phyloP scores from a whole-genome alignment of 2,329 filamentous ascomycete species.

The Apiospora marii region DNA sequence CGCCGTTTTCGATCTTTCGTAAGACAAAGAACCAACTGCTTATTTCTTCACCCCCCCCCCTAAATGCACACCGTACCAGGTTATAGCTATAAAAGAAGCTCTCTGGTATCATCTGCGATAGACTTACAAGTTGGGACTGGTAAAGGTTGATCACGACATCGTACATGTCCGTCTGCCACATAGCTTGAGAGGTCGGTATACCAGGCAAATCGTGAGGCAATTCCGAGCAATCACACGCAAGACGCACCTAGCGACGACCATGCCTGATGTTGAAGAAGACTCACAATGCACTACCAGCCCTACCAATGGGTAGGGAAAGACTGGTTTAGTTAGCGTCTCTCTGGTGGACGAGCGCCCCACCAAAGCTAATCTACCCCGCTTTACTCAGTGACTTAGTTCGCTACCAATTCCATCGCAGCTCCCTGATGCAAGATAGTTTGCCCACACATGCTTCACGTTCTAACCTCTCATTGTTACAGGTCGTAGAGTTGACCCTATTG shows the following conservation, averaged over 20 bases:
- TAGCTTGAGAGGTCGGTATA: not conserved
- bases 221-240: not conserved
- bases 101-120: not conserved
- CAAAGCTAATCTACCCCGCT: not conserved
- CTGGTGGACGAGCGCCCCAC: not conserved
- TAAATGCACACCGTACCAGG: not conserved
- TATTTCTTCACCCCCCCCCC: not conserved
- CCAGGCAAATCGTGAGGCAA: not conserved
- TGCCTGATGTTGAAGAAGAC: not conserved
- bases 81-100: constrained; percentile 8
- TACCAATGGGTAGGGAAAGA: not conserved
- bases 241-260: not conserved
- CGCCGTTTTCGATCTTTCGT: constrained; percentile 5
- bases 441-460: not conserved
- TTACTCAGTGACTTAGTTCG: not conserved
- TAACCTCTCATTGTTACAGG: not conserved
- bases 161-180: constrained; percentile 1
- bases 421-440: not conserved
- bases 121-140: not conserved
- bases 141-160: constrained; percentile 2
- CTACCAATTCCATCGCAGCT: not conserved
- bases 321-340: not conserved
- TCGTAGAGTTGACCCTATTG: no score
- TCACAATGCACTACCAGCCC: not conserved
- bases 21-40: constrained; percentile 5